phyloP scores from a whole-genome alignment of 2,329 filamentous ascomycete genomes.

The Penicillium sp. region DNA sequence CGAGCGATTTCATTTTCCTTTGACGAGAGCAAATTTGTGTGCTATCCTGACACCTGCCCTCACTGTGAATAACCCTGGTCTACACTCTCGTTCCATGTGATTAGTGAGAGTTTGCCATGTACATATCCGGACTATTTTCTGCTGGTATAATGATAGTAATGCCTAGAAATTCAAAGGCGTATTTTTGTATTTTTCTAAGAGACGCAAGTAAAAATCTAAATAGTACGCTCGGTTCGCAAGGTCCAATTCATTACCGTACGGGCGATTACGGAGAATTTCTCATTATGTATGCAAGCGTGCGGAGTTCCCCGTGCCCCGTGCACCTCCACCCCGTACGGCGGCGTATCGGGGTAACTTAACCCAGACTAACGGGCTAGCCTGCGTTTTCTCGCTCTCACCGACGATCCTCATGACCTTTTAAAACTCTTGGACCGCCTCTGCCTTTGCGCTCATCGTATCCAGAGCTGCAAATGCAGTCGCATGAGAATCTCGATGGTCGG shows the following conservation, averaged over 20 bases:
- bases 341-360: neutral
- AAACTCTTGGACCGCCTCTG: neutral
- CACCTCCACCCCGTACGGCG: neutral
- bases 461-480: slow-evolving; percentile 7
- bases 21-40: slow-evolving; percentile 5
- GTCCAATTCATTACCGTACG: too few relatives aligned
- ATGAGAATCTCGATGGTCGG: slow-evolving; percentile 17
- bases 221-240: too few relatives aligned
- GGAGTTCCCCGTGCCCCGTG: slow-evolving; percentile 5
- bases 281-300: slow-evolving; percentile 4
- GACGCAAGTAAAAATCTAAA: too few relatives aligned
- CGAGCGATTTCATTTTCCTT: slow-evolving; percentile 11
- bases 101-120: slow-evolving; percentile 7
- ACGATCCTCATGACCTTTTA: neutral
- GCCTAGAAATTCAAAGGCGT: neutral
- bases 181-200: too few relatives aligned
- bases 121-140: slow-evolving; percentile 12
- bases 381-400: neutral
- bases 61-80: slow-evolving; percentile 12
- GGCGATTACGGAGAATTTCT: neutral
- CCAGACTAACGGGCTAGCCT: neutral
- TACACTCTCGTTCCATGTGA: neutral
- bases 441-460: neutral
- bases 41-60: slow-evolving; percentile 4
- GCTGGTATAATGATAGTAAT: slow-evolving; percentile 16